Percentiles rank a stretch among this genome's conserved stretches.
phyloP scores from a whole-genome alignment of 2,329 filamentous ascomycete species.

The Claviceps purpurea region DNA sequence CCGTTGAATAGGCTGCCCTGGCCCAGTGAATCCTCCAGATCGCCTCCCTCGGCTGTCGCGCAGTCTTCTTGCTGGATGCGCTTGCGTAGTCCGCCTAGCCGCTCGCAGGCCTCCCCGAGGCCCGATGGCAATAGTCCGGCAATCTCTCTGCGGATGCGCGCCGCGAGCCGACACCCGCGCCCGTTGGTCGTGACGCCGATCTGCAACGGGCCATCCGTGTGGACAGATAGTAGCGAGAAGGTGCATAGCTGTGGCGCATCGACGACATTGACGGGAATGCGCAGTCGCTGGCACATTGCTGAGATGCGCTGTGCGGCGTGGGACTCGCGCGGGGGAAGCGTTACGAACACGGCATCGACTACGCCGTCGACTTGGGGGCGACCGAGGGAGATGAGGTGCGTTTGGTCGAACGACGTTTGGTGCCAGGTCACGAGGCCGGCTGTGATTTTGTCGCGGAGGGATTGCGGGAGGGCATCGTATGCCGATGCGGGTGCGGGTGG shows the following conservation, averaged over 20 bases:
- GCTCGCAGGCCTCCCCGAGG: constrained; percentile 63
- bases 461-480: constrained; percentile 37
- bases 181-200: constrained; percentile 94
- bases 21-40: constrained; percentile 48
- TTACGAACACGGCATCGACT: constrained; percentile 90
- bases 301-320: constrained; percentile 52
- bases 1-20: constrained; percentile 78
- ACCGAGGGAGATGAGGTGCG: constrained; percentile 64
- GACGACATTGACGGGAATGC: constrained; percentile 87
- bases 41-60: constrained; percentile 17
- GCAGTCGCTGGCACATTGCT: constrained; percentile 57
- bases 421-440: constrained; percentile 54
- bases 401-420: constrained; percentile 51
- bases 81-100: constrained; percentile 59
- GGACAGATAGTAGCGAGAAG: constrained; percentile 78
- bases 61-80: constrained; percentile 62
- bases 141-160: constrained; percentile 78
- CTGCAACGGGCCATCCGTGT: constrained; percentile 82
- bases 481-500: constrained; percentile 33
- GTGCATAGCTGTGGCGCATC: constrained; percentile 79
- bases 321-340: constrained; percentile 34
- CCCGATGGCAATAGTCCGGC: constrained; percentile 62
- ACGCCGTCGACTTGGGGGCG: constrained; percentile 62
- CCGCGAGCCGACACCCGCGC: constrained; percentile 84
- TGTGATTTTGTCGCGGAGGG: constrained; percentile 49